Conservation (phyloP, 2,329 filamentous ascomycete species). For the Chaetomium sp. region DNA sequence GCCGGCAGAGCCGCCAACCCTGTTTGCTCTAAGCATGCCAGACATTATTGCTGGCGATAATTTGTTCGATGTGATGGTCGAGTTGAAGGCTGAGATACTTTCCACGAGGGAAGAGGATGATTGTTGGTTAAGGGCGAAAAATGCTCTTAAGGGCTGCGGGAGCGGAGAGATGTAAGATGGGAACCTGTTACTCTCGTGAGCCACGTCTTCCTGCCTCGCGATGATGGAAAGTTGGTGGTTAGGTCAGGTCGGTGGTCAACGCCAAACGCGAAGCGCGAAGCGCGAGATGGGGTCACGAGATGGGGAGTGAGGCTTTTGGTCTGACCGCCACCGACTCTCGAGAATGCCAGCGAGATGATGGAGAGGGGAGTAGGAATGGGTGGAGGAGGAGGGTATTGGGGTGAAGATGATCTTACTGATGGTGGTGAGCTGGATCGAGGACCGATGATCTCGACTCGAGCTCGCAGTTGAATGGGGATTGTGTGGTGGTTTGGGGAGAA, state of each 20-base stretch:
- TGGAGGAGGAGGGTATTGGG: conserved; percentile 1
- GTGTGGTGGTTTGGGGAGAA: no score
- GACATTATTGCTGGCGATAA: conserved; percentile 19
- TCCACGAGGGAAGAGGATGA: neutral
- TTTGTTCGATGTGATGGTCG: neutral
- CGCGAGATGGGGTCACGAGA: neutral
- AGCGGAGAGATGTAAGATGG: conserved; percentile 3
- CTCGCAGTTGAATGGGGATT: no score
- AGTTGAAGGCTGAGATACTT: neutral
- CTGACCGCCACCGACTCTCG: conserved; percentile 4
- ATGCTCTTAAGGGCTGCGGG: conserved; percentile 6
- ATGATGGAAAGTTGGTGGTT: neutral
- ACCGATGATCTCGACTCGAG: no score
- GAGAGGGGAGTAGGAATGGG: neutral
- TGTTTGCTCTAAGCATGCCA: conserved; percentile 21
- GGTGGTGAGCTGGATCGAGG: neutral
- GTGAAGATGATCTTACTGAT: neutral
- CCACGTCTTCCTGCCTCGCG: neutral
- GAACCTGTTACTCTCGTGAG: conserved; percentile 15
- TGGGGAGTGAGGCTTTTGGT: neutral
- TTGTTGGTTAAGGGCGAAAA: conserved; percentile 3
- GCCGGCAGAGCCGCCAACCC: neutral
- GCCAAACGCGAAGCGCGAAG: conserved; percentile 2
- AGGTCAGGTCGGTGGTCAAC: neutral
- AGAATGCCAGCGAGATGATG: neutral